phyloP scores from a whole-genome alignment of 345 rosid species.

The Chamaenerion angustifolium region DNA sequence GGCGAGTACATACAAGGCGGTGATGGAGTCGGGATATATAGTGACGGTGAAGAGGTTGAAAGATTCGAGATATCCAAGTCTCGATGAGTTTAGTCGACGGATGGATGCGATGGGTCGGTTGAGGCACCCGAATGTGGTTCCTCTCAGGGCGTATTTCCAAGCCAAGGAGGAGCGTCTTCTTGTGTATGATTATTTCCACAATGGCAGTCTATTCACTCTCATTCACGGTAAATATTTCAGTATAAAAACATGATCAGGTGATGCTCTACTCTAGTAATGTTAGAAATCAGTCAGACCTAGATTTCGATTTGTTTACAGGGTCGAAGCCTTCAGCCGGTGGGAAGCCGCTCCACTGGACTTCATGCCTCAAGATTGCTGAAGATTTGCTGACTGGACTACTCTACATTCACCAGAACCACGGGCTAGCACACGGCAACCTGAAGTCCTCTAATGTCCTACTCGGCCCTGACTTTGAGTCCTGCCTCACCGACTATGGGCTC shows the following conservation, averaged over 20 bases:
- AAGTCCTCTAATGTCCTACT: constrained; percentile 79
- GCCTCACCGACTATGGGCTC: constrained; percentile 83
- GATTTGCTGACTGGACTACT: constrained; percentile 81
- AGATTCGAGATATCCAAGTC: constrained; percentile 59
- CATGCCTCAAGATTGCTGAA: constrained; percentile 93
- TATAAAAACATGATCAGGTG: too few relatives aligned
- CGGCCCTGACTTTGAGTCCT: constrained; percentile 91
- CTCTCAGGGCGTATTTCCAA: constrained; percentile 84
- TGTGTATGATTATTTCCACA: constrained; percentile 90
- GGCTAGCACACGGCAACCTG: constrained; percentile 74
- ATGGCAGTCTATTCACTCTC: constrained; percentile 90
- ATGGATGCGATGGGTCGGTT: constrained; percentile 68
- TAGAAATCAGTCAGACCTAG: too few relatives aligned
- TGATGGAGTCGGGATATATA: constrained; percentile 86
- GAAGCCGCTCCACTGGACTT: constrained; percentile 98
- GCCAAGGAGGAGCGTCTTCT: constrained; percentile 89
- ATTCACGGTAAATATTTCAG: constrained; percentile 54
- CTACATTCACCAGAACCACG: constrained; percentile 80
- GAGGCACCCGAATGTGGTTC: constrained; percentile 71
- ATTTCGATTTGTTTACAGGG: too few relatives aligned
- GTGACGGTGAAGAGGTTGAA: constrained; percentile 84
- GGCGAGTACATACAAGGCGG: constrained; percentile 90
- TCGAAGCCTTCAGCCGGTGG: constrained; percentile 71
- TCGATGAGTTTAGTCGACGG: constrained; percentile 63
- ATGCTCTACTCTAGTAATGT: too few relatives aligned